These are phyloP conservation scores for Cyberlindnera mycetangii DNA, from an alignment of 805 yeast genomes.

Conservation along the genomic window DNA sequence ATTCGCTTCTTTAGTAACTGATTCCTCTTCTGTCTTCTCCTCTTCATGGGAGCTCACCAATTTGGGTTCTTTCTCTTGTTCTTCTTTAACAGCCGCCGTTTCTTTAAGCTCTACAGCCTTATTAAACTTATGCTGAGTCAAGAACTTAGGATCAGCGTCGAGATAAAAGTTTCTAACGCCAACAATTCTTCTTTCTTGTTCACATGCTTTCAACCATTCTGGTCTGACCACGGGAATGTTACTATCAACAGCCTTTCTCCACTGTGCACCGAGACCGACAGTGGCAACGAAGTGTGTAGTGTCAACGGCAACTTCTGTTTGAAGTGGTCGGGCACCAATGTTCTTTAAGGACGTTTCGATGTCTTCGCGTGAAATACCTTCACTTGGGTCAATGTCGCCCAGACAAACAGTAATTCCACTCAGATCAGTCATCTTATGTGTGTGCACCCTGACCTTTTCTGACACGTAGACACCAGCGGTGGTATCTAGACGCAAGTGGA, in stretches of 20 bases:
- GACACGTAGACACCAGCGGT: slow-evolving; percentile 85
- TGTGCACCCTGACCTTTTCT: slow-evolving; percentile 62
- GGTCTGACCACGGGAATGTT: slow-evolving; percentile 95
- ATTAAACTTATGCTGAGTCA: slow-evolving; percentile 46
- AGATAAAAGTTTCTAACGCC: slow-evolving; percentile 88
- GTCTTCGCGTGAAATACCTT: slow-evolving; percentile 46
- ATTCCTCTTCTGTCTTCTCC: slow-evolving; percentile 10
- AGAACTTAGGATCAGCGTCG: slow-evolving; percentile 45
- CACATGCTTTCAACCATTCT: slow-evolving; percentile 96
- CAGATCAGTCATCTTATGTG: slow-evolving; percentile 95
- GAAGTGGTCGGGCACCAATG: slow-evolving; percentile 85
- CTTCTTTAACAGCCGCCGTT: slow-evolving; percentile 3
- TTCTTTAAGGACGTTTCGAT: slow-evolving; percentile 56
- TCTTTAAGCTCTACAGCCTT: slow-evolving; percentile 17
- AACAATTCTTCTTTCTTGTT: slow-evolving; percentile 79
- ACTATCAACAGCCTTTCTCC: slow-evolving; percentile 72
- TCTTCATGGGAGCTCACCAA: not conserved
- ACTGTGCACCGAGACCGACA: slow-evolving; percentile 66
- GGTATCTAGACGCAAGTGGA: slow-evolving; percentile 78
- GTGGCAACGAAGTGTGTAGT: slow-evolving; percentile 93
- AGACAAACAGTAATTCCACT: slow-evolving; percentile 89
- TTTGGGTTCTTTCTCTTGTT: slow-evolving; percentile 5
- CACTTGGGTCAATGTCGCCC: slow-evolving; percentile 67
- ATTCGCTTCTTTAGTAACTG: slow-evolving; percentile 9
- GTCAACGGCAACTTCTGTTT: slow-evolving; percentile 72